Evolutionary conservation across 2,329 filamentous ascomycete genomes (phyloP), one percentile per base, ranked within the genome.

Genomic region (Botrytis fabae): DNA sequence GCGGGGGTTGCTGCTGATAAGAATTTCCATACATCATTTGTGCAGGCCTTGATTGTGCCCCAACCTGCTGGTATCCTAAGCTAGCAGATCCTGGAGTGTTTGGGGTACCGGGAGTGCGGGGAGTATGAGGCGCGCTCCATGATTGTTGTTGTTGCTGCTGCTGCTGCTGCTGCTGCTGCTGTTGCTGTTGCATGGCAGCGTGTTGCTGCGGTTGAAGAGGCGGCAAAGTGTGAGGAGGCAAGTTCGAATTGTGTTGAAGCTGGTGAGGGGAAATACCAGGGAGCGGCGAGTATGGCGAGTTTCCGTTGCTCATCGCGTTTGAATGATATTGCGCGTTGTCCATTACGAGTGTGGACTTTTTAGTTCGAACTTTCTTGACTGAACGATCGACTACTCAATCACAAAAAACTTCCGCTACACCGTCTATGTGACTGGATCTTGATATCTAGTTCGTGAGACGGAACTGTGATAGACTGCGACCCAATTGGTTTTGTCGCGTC

Each of bases 81-180:
- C 83, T 85, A 70, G 83, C 82, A 54, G 88, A 87, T 73, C 85
- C 87, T 54, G 89, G 88, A 42, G 88, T 89, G 79, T 88, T 89
- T 54, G 89, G 88, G 25, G 89, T 90, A n/a, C 87, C 86, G 64
- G 88, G 87, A 35, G 88, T 90, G 79, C 88, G 85, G 76, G 89
- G 89, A 63, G 88, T 90, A 78, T 90, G 88, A 66, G 79, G 79
- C 48, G 80, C 79, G 75, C 81, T 82, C 73, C 86, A 86, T 83
- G 90, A 90, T 73, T 86, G 82, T 16, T 70, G 68, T 7, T 57
- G 61, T 8, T 60, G 59, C 8, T 61, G 59, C 7, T 61, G 59
- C 12, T 63, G 61, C 25, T 62, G 60, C 25, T 62, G 61, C 62
- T 63, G 61, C 2, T 63, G 61, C 6, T 65, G 62, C 7, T 62